Conservation (phyloP, 116 monocot genomes). For the Posidonia oceanica region DNA sequence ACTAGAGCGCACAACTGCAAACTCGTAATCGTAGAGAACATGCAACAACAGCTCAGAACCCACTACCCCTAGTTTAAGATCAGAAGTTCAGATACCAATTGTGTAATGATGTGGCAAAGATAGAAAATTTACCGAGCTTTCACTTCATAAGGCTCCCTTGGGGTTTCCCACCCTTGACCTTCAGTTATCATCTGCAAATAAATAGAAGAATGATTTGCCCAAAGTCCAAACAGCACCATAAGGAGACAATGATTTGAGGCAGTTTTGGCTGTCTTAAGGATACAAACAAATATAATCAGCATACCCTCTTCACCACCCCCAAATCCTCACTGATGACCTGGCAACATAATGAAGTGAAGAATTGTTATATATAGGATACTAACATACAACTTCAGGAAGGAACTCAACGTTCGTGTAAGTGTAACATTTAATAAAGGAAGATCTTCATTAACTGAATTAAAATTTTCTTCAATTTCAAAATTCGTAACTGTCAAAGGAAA, state of each 20-base stretch:
- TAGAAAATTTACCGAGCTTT: slow-evolving; percentile 39
- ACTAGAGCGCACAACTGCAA: too few species aligned
- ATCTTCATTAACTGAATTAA: too few species aligned
- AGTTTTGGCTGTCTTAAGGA: background rate
- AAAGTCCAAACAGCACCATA: background rate
- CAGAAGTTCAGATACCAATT: too few species aligned
- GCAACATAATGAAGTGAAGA: slow-evolving; percentile 4
- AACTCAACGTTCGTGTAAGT: too few species aligned
- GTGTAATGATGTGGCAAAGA: too few species aligned
- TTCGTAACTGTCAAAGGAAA: too few species aligned
- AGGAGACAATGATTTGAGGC: background rate
- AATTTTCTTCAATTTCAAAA: too few species aligned
- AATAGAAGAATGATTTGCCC: slow-evolving; percentile 4
- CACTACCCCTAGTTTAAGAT: too few species aligned
- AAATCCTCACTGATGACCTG: slow-evolving; percentile 87
- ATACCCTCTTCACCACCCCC: slow-evolving; percentile 84
- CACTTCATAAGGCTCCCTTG: slow-evolving; percentile 93
- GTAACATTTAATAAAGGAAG: too few species aligned
- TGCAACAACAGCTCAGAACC: too few species aligned
- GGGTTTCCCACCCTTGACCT: slow-evolving; percentile 94
- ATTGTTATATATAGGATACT: background rate
- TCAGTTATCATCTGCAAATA: slow-evolving; percentile 53
- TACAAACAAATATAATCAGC: background rate
- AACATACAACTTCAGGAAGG: background rate
- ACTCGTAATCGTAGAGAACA: too few species aligned